Conservation (phyloP, 139 green algal species). For the Volvox africanus region DNA sequence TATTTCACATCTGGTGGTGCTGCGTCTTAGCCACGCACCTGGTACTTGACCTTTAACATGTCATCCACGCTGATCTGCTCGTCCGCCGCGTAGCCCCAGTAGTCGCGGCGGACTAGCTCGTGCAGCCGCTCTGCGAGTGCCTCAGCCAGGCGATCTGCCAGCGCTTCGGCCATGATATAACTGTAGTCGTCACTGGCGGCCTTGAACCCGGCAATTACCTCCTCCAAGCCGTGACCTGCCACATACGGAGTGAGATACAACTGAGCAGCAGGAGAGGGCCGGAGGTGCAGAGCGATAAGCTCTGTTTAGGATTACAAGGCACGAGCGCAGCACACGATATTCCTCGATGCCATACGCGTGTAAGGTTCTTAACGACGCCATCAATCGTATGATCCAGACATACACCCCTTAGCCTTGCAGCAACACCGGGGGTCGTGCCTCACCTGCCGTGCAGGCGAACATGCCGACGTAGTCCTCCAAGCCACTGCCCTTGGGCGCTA, state of each 20-base stretch:
- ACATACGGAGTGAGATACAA: too few relatives aligned
- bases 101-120: constrained; percentile 87
- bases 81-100: constrained; percentile 95
- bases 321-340: too few relatives aligned
- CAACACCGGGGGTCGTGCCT: not conserved
- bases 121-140: constrained; percentile 98
- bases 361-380: too few relatives aligned
- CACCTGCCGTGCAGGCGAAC: constrained; percentile 88
- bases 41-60: constrained; percentile 99
- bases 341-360: too few relatives aligned
- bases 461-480: constrained; percentile 96
- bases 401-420: too few relatives aligned
- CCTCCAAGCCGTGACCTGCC: constrained; percentile 90
- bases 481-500: constrained; percentile 88
- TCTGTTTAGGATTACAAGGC: too few relatives aligned
- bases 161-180: constrained; percentile 99
- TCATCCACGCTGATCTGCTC: constrained; percentile 92
- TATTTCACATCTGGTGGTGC: not conserved
- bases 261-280: too few relatives aligned
- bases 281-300: too few relatives aligned
- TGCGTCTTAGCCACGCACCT: constrained; percentile 67
- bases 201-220: constrained; percentile 86
- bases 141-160: constrained; percentile 97
- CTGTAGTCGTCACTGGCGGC: constrained; percentile 84
- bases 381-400: too few relatives aligned